Evolutionary conservation across 345 rosid species (phyloP), one percentile per base, ranked within the genome.

Genomic region (Barbarea vulgaris): DNA sequence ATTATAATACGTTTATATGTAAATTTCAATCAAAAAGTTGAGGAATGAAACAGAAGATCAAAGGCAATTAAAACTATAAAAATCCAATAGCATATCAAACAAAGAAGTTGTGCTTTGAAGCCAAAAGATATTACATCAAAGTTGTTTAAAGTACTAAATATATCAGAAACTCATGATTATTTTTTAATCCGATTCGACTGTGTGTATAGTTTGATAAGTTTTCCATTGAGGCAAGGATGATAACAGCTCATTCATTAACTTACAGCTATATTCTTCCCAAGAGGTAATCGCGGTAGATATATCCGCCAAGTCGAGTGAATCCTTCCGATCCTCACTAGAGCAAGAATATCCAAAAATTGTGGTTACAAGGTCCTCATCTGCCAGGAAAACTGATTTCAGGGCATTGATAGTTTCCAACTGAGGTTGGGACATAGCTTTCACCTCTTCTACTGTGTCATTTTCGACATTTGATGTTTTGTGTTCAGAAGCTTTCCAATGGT

Each of bases 141-240:
- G 11, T 53, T 42, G 44, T 54, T 14, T n/a, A n/a, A 28, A 36
- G 31, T 53, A 64, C 70, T 19, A 7, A 39, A 36, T 34, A n/a
- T 30, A 63, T 36, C 2, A 44, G 14, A 6, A 59, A 39, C 41
- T 52, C 14, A 33, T 2, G 28, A 37, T 6, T 2, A 15, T 4
- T 13, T 18, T 46, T 58, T 52, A 63, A 7, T 19, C 47, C 2
- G 57, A 72, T 69, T 72, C 47, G 13, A 81, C 65, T 54, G 60
- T 48, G 68, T 74, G 83, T 61, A 88, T 77, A 34, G 85, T 78
- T 55, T 83, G 83, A 65, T 83, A 80, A 33, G 66, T 57, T 84
- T 68, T 83, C 97, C 96, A 91, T 9, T 74, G 60, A 18, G 97
- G 87, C 69, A 90, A 80, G 74, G 92, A 88, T 34, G 58, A 48